phyloP scores from a whole-genome alignment of 2,329 filamentous ascomycete genomes.

The Claviceps africana region DNA sequence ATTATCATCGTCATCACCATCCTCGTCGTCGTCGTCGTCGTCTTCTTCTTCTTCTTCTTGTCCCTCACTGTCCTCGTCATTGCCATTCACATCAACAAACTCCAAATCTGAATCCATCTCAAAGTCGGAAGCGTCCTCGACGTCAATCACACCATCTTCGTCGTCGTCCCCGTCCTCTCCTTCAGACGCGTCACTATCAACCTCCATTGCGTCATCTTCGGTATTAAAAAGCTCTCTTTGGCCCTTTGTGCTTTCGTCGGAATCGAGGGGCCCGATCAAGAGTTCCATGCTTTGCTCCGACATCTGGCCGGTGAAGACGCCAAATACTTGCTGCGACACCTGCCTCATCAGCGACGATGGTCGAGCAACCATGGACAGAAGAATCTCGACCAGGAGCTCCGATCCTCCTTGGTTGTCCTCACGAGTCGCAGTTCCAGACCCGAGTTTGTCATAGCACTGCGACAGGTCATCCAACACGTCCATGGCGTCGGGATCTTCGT shows the following conservation, averaged over 20 bases:
- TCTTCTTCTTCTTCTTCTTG: slow-evolving; percentile 12
- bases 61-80: slow-evolving; percentile 23
- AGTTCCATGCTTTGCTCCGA: slow-evolving; percentile 57
- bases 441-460: slow-evolving; percentile 55
- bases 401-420: slow-evolving; percentile 43
- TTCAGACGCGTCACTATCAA: slow-evolving; percentile 29
- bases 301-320: slow-evolving; percentile 63
- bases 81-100: slow-evolving; percentile 30
- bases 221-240: slow-evolving; percentile 75
- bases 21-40: slow-evolving; percentile 10
- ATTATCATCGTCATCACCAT: slow-evolving; percentile 26
- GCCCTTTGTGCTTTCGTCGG: slow-evolving; percentile 68
- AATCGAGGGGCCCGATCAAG: slow-evolving; percentile 53
- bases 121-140: slow-evolving; percentile 6
- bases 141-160: slow-evolving; percentile 16
- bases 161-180: slow-evolving; percentile 24
- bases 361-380: slow-evolving; percentile 80
- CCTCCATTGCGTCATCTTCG: slow-evolving; percentile 44
- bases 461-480: slow-evolving; percentile 72
- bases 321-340: slow-evolving; percentile 78
- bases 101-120: slow-evolving; percentile 33
- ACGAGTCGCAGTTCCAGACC: slow-evolving; percentile 31
- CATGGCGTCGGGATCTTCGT: slow-evolving; percentile 74
- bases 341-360: slow-evolving; percentile 74
- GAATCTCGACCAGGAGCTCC: slow-evolving; percentile 68